These are phyloP conservation scores for Vanderwaltozyma verrucispora DNA, from an alignment of 805 yeast species.

Conservation along the genomic window DNA sequence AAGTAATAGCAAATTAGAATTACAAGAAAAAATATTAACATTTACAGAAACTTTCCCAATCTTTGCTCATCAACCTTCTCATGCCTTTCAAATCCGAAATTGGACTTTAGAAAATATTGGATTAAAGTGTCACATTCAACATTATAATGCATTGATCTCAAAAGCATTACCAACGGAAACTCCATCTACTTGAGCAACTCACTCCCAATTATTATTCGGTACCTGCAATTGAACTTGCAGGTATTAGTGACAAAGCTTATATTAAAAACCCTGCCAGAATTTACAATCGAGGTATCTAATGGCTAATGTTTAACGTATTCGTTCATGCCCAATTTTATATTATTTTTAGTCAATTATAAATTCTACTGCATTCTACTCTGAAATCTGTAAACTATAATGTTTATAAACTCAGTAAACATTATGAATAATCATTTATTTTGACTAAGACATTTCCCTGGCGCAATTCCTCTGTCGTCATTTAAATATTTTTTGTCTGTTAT, in stretches of 20 bases:
- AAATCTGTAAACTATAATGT: no score
- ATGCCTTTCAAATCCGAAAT: slow-evolving; percentile 40
- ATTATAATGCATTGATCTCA: slow-evolving; percentile 38
- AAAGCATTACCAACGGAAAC: slow-evolving; percentile 30
- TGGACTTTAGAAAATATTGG: slow-evolving; percentile 41
- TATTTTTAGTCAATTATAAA: no score
- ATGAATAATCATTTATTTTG: neutral
- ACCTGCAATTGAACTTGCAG: slow-evolving; percentile 29
- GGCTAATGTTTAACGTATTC: no score
- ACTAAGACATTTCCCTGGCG: slow-evolving; percentile 31
- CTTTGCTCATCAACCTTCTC: slow-evolving; percentile 38
- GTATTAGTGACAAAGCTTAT: slow-evolving; percentile 32
- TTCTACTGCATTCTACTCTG: no score
- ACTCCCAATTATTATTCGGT: slow-evolving; percentile 44
- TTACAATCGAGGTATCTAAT: slow-evolving; percentile 8
- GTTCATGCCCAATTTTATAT: no score
- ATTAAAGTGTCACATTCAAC: slow-evolving; percentile 43
- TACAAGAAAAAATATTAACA: slow-evolving; percentile 35
- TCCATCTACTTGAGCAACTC: slow-evolving; percentile 36
- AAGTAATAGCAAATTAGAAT: no score
- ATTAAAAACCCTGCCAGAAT: slow-evolving; percentile 34
- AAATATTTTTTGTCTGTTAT: slow-evolving; percentile 20
- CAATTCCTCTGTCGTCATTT: slow-evolving; percentile 32
- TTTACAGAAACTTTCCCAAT: slow-evolving; percentile 37
- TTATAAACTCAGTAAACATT: no score